Evolutionary conservation across 163 green algal species (phyloP).

Genomic region (Scenedesmus sp.): DNA sequence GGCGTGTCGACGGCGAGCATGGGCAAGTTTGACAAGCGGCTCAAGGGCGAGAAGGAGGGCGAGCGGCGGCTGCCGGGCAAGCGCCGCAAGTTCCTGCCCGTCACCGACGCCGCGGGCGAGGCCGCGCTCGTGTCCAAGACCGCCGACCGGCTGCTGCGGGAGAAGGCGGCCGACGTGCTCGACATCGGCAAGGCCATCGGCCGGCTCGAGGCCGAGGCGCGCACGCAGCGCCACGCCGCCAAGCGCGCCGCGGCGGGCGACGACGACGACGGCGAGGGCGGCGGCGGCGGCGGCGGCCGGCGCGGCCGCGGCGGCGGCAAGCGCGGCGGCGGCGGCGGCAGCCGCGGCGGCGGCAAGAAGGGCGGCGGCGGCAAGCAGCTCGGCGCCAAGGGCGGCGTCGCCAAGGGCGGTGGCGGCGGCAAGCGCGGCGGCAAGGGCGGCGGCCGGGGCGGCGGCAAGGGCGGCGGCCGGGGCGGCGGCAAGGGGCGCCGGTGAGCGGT

Average conservation of each 20-base stretch:
- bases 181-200: conserved; percentile 72
- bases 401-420: not conserved
- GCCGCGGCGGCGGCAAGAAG: not conserved
- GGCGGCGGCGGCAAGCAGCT: not conserved
- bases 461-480: not conserved
- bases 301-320: conserved; percentile 4
- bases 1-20: conserved; percentile 92
- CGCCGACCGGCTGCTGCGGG: conserved; percentile 80
- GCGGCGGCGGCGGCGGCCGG: conserved; percentile 21
- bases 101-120: conserved; percentile 56
- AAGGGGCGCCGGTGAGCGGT: too few species aligned
- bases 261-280: conserved; percentile 9
- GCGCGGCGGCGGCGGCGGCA: conserved; percentile 3
- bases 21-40: conserved; percentile 93
- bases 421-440: too few species aligned
- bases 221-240: conserved; percentile 42
- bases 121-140: conserved; percentile 52
- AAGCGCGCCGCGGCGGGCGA: conserved; percentile 31
- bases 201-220: conserved; percentile 43
- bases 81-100: conserved; percentile 66
- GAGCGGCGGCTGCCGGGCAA: conserved; percentile 62
- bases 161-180: conserved; percentile 80
- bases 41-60: conserved; percentile 72
- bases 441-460: too few species aligned
- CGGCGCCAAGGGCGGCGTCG: not conserved